A percentile compares a stretch with the other conserved stretches of the same genome.
Conservation (phyloP, 2,329 filamentous ascomycete genomes). For the Phoma sp. region DNA sequence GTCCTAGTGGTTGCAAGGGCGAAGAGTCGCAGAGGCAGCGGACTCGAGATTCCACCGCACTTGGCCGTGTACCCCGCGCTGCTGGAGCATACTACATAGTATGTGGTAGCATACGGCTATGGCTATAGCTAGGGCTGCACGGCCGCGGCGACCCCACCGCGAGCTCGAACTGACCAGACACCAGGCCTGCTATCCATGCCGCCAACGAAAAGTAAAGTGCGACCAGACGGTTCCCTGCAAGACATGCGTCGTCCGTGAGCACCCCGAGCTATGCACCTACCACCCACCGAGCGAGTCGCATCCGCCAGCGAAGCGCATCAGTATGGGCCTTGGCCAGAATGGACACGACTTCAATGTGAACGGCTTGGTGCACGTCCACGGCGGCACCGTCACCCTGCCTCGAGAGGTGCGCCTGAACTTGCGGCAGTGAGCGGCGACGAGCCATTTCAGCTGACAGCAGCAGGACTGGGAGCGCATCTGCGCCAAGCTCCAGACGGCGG, state of each 20-base stretch:
- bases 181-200: constrained; percentile 57
- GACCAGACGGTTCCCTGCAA: constrained; percentile 56
- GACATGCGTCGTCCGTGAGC: constrained; percentile 58
- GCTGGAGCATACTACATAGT: constrained; percentile 1
- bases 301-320: constrained; percentile 48
- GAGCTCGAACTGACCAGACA: constrained; percentile 24
- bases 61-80: constrained; percentile 25
- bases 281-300: constrained; percentile 49
- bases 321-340: constrained; percentile 41
- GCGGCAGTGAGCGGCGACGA: neutral
- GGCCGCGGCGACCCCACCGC: constrained; percentile 19
- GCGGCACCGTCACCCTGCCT: constrained; percentile 49
- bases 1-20: neutral
- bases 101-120: too few relatives aligned
- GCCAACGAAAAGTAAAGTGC: constrained; percentile 55
- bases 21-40: neutral
- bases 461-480: constrained; percentile 57
- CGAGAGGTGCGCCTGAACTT: constrained; percentile 38
- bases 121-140: neutral
- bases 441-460: constrained; percentile 24
- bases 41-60: constrained; percentile 21
- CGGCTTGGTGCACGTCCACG: constrained; percentile 47
- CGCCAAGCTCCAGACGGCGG: constrained; percentile 55
- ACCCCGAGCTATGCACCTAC: constrained; percentile 57
- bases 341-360: constrained; percentile 46